Conservation (phyloP, 2,329 filamentous ascomycete species). For the Paradendryphiella salina region DNA sequence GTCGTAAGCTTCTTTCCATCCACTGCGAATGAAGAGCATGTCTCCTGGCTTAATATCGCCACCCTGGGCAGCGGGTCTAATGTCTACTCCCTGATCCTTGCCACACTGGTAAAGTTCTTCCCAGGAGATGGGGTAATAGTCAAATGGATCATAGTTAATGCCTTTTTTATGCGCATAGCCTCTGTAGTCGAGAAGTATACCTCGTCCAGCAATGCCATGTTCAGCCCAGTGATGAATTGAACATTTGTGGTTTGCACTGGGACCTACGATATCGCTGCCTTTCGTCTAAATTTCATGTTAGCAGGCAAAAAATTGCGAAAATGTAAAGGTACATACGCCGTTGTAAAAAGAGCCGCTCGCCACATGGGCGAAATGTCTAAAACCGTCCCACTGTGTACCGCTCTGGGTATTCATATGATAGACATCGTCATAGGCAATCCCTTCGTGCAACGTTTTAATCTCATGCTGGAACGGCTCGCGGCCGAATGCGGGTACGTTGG, state of each 20-base stretch:
- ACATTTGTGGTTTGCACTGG: conserved; percentile 49
- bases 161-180: conserved; percentile 49
- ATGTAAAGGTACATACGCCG: conserved; percentile 21
- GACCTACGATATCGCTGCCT: conserved; percentile 48
- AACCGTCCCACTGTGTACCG: conserved; percentile 53
- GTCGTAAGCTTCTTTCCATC: conserved; percentile 63
- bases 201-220: conserved; percentile 52
- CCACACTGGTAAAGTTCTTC: conserved; percentile 61
- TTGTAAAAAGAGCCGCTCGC: conserved; percentile 50
- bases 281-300: conserved; percentile 34
- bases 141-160: conserved; percentile 49
- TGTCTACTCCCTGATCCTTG: conserved; percentile 62
- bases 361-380: conserved; percentile 51
- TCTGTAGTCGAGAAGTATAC: conserved; percentile 51
- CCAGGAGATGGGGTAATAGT: conserved; percentile 49
- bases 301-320: not conserved
- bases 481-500: conserved; percentile 57
- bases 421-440: conserved; percentile 49
- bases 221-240: conserved; percentile 53
- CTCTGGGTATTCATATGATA: conserved; percentile 52
- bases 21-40: conserved; percentile 67
- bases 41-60: conserved; percentile 64
- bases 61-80: conserved; percentile 58
- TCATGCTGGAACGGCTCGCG: conserved; percentile 59
- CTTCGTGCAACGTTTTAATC: conserved; percentile 52